Evolutionary conservation across 441 rosid species (phyloP).

Genomic region (Manihot esculenta): DNA sequence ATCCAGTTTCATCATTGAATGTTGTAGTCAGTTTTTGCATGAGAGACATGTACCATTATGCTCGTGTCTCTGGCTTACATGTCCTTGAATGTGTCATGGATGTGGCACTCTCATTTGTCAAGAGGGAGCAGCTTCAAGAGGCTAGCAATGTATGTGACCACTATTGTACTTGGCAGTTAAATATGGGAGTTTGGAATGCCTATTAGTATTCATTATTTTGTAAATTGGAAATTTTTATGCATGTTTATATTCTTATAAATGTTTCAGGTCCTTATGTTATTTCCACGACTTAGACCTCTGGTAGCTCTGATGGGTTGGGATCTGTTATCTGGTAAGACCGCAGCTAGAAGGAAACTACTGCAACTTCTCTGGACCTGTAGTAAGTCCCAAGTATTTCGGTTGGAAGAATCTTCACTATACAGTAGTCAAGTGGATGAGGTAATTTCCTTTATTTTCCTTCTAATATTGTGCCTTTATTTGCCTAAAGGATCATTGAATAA

Average conservation of each 20-base stretch:
- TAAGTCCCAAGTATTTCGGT: slow-evolving; percentile 59
- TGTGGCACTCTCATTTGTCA: slow-evolving; percentile 63
- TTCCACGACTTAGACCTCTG: slow-evolving; percentile 80
- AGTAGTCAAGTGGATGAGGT: slow-evolving; percentile 77
- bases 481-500: neutral
- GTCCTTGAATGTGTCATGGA: slow-evolving; percentile 83
- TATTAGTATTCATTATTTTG: slow-evolving; percentile 22
- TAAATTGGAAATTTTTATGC: slow-evolving; percentile 14
- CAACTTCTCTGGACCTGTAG: slow-evolving; percentile 74
- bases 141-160: slow-evolving; percentile 75
- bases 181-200: slow-evolving; percentile 20
- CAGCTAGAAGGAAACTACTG: slow-evolving; percentile 70
- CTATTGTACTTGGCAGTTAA: slow-evolving; percentile 29
- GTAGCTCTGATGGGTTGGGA: slow-evolving; percentile 99
- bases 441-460: slow-evolving; percentile 10
- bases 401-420: slow-evolving; percentile 78
- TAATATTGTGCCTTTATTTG: neutral
- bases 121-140: slow-evolving; percentile 74
- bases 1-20: slow-evolving; percentile 40
- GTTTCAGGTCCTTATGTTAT: slow-evolving; percentile 66
- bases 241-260: slow-evolving; percentile 28
- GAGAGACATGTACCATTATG: slow-evolving; percentile 88
- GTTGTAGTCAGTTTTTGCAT: slow-evolving; percentile 53
- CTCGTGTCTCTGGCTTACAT: slow-evolving; percentile 84
- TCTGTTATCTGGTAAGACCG: slow-evolving; percentile 73